phyloP scores from a whole-genome alignment of 2,329 filamentous ascomycete genomes.

The Xylariomycetidae sp. region DNA sequence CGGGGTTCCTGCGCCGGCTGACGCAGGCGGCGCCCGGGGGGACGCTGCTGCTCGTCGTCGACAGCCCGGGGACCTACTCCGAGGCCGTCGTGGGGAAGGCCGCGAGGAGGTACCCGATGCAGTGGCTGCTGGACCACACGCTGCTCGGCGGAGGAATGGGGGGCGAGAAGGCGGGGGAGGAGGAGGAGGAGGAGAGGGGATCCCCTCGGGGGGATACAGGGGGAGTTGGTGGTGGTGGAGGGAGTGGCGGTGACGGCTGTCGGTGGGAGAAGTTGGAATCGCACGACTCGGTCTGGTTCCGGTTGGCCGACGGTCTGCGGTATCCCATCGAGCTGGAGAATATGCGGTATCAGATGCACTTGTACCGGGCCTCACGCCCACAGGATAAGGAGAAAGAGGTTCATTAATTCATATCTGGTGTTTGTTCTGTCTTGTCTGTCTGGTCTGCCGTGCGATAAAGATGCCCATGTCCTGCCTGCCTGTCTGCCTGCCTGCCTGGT shows the following conservation, averaged over 20 bases:
- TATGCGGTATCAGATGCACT: constrained; percentile 90
- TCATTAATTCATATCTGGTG: too few relatives aligned
- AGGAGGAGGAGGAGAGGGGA: neutral
- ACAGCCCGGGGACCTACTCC: constrained; percentile 91
- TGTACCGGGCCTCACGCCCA: constrained; percentile 55
- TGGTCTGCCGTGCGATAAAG: too few relatives aligned
- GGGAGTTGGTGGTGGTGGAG: constrained; percentile 14
- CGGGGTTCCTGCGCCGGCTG: constrained; percentile 67
- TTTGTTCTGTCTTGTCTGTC: too few relatives aligned
- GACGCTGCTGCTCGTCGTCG: constrained; percentile 76
- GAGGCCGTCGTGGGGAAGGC: constrained; percentile 66
- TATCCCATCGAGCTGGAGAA: constrained; percentile 89
- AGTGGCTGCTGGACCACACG: constrained; percentile 83
- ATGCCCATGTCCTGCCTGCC: too few relatives aligned
- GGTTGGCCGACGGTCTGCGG: constrained; percentile 59
- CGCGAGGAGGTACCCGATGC: constrained; percentile 78
- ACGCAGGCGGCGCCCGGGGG: constrained; percentile 53
- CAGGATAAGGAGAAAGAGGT: too few relatives aligned
- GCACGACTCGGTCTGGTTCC: constrained; percentile 81
- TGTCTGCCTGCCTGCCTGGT: too few relatives aligned
- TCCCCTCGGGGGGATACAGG: constrained; percentile 30
- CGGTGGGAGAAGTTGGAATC: constrained; percentile 71
- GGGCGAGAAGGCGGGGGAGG: neutral
- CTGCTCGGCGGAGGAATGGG: constrained; percentile 39
- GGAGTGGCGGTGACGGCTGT: constrained; percentile 21